Evolutionary conservation across 1,284 basidiomycete genomes (phyloP), one percentile per base, ranked within the genome.

Genomic region (Fomes fomentarius): DNA sequence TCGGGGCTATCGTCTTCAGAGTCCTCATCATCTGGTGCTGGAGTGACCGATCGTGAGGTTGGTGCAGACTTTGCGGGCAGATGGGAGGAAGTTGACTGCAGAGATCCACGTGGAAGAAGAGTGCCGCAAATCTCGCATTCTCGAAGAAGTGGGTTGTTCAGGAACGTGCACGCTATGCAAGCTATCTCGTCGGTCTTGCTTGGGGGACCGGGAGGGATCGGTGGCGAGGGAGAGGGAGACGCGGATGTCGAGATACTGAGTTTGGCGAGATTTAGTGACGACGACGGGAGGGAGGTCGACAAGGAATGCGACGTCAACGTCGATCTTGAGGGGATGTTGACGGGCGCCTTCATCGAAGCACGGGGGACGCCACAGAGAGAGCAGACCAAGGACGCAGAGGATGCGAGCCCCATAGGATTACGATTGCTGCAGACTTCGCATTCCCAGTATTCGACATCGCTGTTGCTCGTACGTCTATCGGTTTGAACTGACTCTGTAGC

Each of bases 111-210:
- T 7, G 72, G 73, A 8, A 97, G 76, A 1, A 82, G 74, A 7
- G 92, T 90, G 4, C 81, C 82, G 68, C 96, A 99, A 15, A 99
- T 91, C 72, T 98, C 96, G 74, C 96, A 99, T 10, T 75, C 71
- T 1, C 71, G 69, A 62, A 96, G 76, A 1, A 84, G 88, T 0
- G 87, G 84, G 61, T 93, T 88, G 70, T 99, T 99, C 26, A 95
- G 76, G 66, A 96, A 99, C 1, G 96, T 98, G 67, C 96, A 99
- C 1, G 87, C 86, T 1, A 87, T 80, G 71, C 96, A 99, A 11
- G 89, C 73, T 31, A 90, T 75, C 46, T 71, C 71, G 28, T 55
- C 33, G 24, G 48, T 15, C 21, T 37, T 11, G 21, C 33, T 47
- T 12, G 33, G 21, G 24, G 15, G 34, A 17, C 15, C 22, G 31